Base-by-base conservation (phyloP, 1,284 basidiomycete genomes). In the Coriolopsis trogii region DNA sequence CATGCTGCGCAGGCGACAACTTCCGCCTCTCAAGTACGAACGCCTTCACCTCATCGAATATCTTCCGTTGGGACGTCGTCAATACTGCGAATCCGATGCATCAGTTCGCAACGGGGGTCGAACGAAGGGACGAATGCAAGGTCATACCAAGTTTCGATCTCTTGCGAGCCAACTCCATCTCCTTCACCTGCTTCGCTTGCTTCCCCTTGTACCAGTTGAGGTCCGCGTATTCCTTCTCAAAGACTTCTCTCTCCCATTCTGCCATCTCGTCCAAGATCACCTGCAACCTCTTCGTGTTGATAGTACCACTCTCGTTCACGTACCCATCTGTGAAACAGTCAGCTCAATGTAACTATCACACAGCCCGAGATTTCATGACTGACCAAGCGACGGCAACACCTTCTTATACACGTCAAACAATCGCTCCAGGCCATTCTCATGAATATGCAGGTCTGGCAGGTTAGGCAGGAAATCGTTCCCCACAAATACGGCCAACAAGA, bases 401-500 rank as follows among this genome's bases (percentile, higher is more conserved):
- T 85, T 87, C 79, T 97, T 98, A 74, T 99, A 99, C 41, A 98
- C 92, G 16, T 91, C 89, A 70, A 98, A 99, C 53, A 99, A 75
- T 55, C 82, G 81, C 72, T 97, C 93, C 60, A 99, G 71, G 4
- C 93, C 96, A 63, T 98, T 97, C 72, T 98, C 93, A 67, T 98
- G 95, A 69, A 99, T 99, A 68, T 99, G 97, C 34, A 99, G 70
- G 68, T 97, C 95, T 6, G 96, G 97, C 46, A 99, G 73, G 73
- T 99, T 93, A 7, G 96, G 96, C 61, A 99, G 73, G 73, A 98
- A 98, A 74, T 98, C 95, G 69, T 98, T 99, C 28, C 95, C 96
- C 46, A 98, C 88, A 64, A 99, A 98, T 41, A 98, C 93, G 40
- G 94, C 93, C 62, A 99, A 85, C 13, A 99, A 78, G 64, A 99